Conservation (phyloP, 306 rosid species). For the Cercis canadensis region DNA sequence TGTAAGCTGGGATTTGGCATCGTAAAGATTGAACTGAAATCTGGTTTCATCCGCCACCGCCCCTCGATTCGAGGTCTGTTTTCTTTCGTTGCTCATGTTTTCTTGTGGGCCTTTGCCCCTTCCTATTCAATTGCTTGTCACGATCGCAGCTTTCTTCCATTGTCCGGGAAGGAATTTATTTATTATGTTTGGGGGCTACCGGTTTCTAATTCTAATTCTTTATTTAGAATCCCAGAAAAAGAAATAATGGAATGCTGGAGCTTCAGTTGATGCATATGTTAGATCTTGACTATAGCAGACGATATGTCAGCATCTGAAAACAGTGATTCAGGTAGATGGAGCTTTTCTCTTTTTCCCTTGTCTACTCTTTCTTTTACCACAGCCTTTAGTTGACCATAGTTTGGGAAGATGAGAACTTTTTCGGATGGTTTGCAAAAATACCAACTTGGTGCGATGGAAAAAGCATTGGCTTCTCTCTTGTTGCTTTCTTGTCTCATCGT, state of each 20-base stretch:
- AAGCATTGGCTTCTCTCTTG: slow-evolving; percentile 53
- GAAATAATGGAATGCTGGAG: slow-evolving; percentile 1
- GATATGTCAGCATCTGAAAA: not conserved
- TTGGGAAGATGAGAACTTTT: slow-evolving; percentile 26
- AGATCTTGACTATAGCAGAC: slow-evolving; percentile 31
- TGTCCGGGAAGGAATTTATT: not conserved
- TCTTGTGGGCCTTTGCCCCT: too few species aligned
- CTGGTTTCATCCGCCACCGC: too few species aligned
- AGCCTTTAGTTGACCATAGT: not conserved
- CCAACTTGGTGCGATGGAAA: slow-evolving; percentile 49
- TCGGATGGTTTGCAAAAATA: slow-evolving; percentile 4
- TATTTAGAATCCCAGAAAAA: slow-evolving; percentile 22
- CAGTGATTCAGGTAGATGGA: slow-evolving; percentile 22
- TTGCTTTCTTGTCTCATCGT: slow-evolving; percentile 25
- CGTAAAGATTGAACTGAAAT: too few species aligned
- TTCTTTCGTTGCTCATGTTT: too few species aligned
- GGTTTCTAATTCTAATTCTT: not conserved
- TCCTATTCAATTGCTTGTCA: not conserved
- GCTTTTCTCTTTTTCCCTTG: not conserved
- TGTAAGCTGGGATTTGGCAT: too few species aligned
- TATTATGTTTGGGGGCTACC: not conserved
- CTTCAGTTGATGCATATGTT: slow-evolving; percentile 6
- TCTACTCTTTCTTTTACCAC: too few species aligned
- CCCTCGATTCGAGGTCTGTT: too few species aligned
- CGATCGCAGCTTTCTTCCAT: not conserved